phyloP scores from a whole-genome alignment of 192 early-diverging fungal species.

The Umbelopsis sp. region DNA sequence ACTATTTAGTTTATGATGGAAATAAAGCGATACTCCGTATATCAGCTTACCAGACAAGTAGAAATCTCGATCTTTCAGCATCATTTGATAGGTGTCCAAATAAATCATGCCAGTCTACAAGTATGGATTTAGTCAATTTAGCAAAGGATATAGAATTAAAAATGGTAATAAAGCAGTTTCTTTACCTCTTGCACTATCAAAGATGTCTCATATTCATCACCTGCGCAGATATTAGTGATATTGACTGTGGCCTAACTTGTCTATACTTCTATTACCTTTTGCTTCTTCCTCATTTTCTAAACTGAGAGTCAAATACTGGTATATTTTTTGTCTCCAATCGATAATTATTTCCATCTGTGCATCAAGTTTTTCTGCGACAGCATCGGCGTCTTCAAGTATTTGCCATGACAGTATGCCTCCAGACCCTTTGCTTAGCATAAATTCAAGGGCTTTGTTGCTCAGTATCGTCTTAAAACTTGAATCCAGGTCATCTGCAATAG shows the following conservation, averaged over 20 bases:
- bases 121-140: background rate
- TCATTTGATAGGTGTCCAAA: slow-evolving; percentile 23
- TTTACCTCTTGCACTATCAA: slow-evolving; percentile 29
- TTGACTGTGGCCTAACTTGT: too few relatives aligned
- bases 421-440: background rate
- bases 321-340: slow-evolving; percentile 38
- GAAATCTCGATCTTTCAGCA: slow-evolving; percentile 27
- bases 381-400: slow-evolving; percentile 30
- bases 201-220: slow-evolving; percentile 34
- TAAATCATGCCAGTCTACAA: slow-evolving; percentile 19
- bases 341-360: slow-evolving; percentile 37
- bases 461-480: background rate
- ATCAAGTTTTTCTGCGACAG: slow-evolving; percentile 32
- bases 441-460: background rate
- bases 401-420: slow-evolving; percentile 37
- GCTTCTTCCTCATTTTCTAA: slow-evolving; percentile 30
- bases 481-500: background rate
- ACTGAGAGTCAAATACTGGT: slow-evolving; percentile 26
- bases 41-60: slow-evolving; percentile 16
- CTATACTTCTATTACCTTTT: slow-evolving; percentile 18
- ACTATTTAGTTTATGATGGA: too few relatives aligned
- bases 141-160: background rate
- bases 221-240: background rate
- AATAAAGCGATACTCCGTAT: background rate
- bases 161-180: too few relatives aligned